These are phyloP conservation scores for Lodderomyces elongisporus DNA, from an alignment of 1,139 yeast genomes.

Conservation along the genomic window DNA sequence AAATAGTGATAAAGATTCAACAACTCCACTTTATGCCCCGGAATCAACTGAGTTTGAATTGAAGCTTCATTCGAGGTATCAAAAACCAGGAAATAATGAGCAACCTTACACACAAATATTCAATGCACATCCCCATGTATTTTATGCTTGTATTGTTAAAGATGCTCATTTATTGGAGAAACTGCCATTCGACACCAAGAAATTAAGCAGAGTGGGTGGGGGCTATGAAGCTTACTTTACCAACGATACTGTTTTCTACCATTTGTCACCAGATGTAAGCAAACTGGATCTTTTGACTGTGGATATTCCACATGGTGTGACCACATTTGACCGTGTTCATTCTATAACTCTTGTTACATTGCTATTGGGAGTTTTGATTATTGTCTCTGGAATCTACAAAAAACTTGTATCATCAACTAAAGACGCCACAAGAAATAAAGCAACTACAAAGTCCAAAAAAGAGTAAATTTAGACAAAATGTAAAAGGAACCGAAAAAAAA, in stretches of 20 bases:
- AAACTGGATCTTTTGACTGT: slow-evolving; percentile 8
- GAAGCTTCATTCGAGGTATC: slow-evolving; percentile 38
- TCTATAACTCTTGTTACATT: slow-evolving; percentile 14
- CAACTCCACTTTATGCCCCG: neutral
- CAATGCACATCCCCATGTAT: slow-evolving; percentile 23
- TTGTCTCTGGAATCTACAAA: slow-evolving; percentile 8
- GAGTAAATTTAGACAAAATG: no score
- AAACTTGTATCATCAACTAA: slow-evolving; percentile 4
- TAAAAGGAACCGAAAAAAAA: no score
- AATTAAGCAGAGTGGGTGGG: slow-evolving; percentile 24
- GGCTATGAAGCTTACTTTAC: slow-evolving; percentile 37
- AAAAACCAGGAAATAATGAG: slow-evolving; percentile 21
- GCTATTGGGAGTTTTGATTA: slow-evolving; percentile 11
- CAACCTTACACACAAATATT: slow-evolving; percentile 7
- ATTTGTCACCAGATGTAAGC: slow-evolving; percentile 14
- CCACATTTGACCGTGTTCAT: slow-evolving; percentile 15
- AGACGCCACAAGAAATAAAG: no score
- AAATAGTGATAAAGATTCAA: neutral
- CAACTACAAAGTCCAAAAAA: no score
- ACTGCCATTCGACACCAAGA: slow-evolving; percentile 36
- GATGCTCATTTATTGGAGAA: slow-evolving; percentile 25
- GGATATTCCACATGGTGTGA: slow-evolving; percentile 20
- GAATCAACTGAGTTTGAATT: slow-evolving; percentile 17
- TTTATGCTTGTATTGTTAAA: slow-evolving; percentile 30
- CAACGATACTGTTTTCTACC: slow-evolving; percentile 39